Conservation (phyloP, 768 basidiomycete genomes). For the Scleroderma citrinum region DNA sequence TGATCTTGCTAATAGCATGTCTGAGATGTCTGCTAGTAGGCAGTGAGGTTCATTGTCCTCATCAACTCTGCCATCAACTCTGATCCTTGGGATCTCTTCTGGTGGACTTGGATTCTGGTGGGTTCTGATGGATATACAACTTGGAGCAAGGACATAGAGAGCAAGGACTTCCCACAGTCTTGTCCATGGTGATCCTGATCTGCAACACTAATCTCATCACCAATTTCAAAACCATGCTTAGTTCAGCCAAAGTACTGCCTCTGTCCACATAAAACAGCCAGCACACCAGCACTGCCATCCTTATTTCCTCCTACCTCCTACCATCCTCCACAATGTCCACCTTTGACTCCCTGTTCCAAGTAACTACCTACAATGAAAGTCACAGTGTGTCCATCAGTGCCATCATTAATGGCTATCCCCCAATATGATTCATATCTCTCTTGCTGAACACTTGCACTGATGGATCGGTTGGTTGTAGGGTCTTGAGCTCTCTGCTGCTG, state of each 20-base stretch:
- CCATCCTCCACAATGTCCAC: conserved; percentile 67
- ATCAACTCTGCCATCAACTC: too few species aligned
- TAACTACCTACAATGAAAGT: conserved; percentile 97
- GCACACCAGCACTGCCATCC: not conserved
- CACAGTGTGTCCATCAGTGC: conserved; percentile 96
- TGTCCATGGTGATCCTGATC: conserved; percentile 1
- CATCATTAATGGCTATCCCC: conserved; percentile 96
- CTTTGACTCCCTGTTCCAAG: conserved; percentile 86
- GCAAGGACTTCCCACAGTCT: not conserved
- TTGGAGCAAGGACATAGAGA: too few species aligned
- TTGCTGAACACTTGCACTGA: conserved; percentile 9
- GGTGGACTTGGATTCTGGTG: too few species aligned
- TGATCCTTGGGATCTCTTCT: too few species aligned
- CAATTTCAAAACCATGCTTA: conserved; percentile 8
- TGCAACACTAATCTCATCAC: conserved; percentile 1
- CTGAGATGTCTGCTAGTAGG: too few species aligned
- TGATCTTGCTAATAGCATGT: too few species aligned
- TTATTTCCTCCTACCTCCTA: not conserved
- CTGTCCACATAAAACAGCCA: conserved; percentile 19
- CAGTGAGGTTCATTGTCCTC: too few species aligned
- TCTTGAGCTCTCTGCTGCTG: conserved; percentile 66
- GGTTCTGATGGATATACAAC: too few species aligned
- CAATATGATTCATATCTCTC: conserved; percentile 48
- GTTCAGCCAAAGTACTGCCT: conserved; percentile 20
- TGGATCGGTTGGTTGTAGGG: conserved; percentile 47